Evolutionary conservation across 1,284 basidiomycete species (phyloP), one percentile per base, ranked within the genome.

Genomic region (Irpex sp.): DNA sequence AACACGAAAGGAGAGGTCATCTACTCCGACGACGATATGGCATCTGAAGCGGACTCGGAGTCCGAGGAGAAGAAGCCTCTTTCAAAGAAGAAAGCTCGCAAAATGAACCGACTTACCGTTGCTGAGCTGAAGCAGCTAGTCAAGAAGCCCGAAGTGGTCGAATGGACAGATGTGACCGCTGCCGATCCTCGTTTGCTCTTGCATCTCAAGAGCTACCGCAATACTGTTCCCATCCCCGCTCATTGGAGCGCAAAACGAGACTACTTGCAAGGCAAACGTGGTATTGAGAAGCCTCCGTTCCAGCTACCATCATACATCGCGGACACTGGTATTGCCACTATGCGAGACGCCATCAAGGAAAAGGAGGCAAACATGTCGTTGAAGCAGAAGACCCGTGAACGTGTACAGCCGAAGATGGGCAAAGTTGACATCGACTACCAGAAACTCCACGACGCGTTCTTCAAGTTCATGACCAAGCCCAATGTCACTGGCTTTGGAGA

Each of bases 341-440:
- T 98, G 86, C 82, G 96, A 65, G 97, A 99, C 73, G 96, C 96
- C 2, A 85, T 98, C 65, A 97, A 96, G 76, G 94, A 98, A 76
- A 98, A 98, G 77, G 96, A 99, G 77, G 93, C 93, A 7, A 90
- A 88, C 63, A 95, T 97, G 87, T 89, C 89, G 33, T 79, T 99
- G 61, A 94, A 96, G 73, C 91, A 91, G 35, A 98, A 98, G 80
- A 98, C 97, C 36, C 83, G 97, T 64, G 96, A 99, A 73, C 83
- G 96, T 7, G 97, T 99, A n/a, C 96, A 99, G 72, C 97, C 97
- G 1, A 99, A 99, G 82, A 98, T 99, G 95, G 96, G 97, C 66
- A 99, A 98, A 79, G 90, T 99, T 71, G 97, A 98, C 73, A 98
- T 99, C 68, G 97, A 99, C 79, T 99, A 99, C 75, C 97, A 99